These are phyloP conservation scores for Fraxinus pennsylvanica DNA, from an alignment of 257 asterid species.

Conservation along the genomic window DNA sequence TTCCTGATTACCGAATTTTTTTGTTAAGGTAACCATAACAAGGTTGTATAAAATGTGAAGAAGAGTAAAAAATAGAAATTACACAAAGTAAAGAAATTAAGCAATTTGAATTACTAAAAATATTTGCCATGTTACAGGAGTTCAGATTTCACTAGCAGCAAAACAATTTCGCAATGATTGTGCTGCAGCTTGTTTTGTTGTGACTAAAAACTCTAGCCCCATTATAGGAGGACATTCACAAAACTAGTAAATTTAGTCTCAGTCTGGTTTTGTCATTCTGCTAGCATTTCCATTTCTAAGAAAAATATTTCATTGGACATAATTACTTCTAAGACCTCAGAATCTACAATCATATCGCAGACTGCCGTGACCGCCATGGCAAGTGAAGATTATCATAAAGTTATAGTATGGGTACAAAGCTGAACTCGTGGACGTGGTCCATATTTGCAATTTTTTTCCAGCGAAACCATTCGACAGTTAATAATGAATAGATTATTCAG, in stretches of 20 bases:
- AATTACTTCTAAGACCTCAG: neutral
- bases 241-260: neutral
- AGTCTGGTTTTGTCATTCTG: neutral
- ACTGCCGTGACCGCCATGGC: neutral
- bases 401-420: neutral
- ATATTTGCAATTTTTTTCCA: neutral
- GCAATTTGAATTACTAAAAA: neutral
- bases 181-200: neutral
- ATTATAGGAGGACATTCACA: neutral
- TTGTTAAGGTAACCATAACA: neutral
- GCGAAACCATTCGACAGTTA: neutral
- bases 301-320: neutral
- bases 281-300: neutral
- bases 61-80: neutral
- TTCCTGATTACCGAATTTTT: neutral
- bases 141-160: slow-evolving; percentile 7
- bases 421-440: neutral
- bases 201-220: neutral
- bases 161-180: neutral
- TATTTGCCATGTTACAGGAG: neutral
- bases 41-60: neutral
- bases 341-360: neutral
- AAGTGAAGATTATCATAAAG: neutral
- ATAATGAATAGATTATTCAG: neutral
- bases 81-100: neutral